phyloP scores from a whole-genome alignment of 2,329 filamentous ascomycete species.

The Alternaria ethzedia region DNA sequence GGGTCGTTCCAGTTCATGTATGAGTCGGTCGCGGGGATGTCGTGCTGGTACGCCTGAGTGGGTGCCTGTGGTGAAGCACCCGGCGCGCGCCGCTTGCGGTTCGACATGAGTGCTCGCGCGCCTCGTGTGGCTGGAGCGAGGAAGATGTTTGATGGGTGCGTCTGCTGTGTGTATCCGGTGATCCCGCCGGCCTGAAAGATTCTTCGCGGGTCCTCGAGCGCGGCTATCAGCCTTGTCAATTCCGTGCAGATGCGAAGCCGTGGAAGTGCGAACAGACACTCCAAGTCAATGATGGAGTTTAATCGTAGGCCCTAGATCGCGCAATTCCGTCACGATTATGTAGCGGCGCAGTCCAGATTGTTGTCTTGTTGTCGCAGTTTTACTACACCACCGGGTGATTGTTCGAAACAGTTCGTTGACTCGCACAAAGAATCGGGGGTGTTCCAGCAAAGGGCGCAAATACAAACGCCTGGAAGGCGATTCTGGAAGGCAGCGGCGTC shows the following conservation, averaged over 20 bases:
- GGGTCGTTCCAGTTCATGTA: conserved; percentile 47
- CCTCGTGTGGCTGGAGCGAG: neutral
- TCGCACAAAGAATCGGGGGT: conserved; percentile 17
- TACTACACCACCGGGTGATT: conserved; percentile 17
- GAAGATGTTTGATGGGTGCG: neutral
- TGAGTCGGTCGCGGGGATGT: conserved; percentile 48
- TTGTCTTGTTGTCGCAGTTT: conserved; percentile 22
- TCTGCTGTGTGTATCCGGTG: conserved; percentile 11
- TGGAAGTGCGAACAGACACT: neutral
- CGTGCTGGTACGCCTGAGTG: conserved; percentile 57
- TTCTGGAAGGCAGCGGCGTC: conserved; percentile 8
- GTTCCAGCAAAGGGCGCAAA: conserved; percentile 9
- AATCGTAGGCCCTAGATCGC: neutral
- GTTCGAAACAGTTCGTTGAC: conserved; percentile 19
- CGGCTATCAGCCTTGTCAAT: conserved; percentile 6
- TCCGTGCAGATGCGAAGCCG: conserved; percentile 1
- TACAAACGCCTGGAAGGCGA: neutral
- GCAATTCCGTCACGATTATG: conserved; percentile 15
- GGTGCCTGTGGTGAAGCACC: conserved; percentile 70
- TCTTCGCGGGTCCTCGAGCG: conserved; percentile 3
- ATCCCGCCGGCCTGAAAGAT: neutral
- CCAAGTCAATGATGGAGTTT: neutral
- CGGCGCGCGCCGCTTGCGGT: conserved; percentile 75
- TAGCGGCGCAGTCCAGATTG: conserved; percentile 17
- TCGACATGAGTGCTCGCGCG: conserved; percentile 33